Base-by-base conservation (phyloP, 257 asterid species). In the Echites panduratus region DNA sequence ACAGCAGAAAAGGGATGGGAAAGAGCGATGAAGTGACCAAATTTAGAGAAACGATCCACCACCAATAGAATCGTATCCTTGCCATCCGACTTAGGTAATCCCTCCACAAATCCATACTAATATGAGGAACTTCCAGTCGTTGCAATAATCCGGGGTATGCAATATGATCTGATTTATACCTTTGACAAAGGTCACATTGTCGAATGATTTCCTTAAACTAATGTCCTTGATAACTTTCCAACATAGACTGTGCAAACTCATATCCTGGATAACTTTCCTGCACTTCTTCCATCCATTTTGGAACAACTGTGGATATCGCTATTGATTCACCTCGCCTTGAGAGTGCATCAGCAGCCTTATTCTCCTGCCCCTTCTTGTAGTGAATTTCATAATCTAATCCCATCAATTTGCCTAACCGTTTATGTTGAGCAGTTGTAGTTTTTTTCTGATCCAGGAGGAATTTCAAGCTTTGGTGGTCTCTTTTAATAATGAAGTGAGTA, bases 331-430 rank as follows among this genome's bases (percentile, higher is more conserved):
- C 12, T 0, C 4, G 27, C 5, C 68, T 27, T 9, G 74, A 75
- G 0, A 75, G 7, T 2, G 74, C 61, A 66, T 68, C n/a, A n/a
- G n/a, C n/a, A n/a, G n/a, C 78, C 13, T 17, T 62, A 0, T 75
- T 68, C 4, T 54, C 69, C 0, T 2, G 4, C 0, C 77, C 73
- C 9, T 54, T 56, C 13, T 43, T 52, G 4, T 67, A 67, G 0
- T 50, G 32, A 3, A 75, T 68, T 0, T 16, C 29, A 45, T 13
- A 75, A 8, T 67, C 50, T 9, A 66, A 7, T 7, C 73, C 56
- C 10, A 75, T 10, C 6, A 66, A 13, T 4, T 75, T 75, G 7
- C 61, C 0, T 0, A 66, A 2, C 13, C 62, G 29, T 5, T 29
- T 43, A 32, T 32, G 38, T 32, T 32, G 38, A 32, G 38, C 1